A percentile compares a stretch with the other conserved stretches of the same genome.
Conservation (phyloP, 768 basidiomycete species). For the Daedaleopsis sinensis region DNA sequence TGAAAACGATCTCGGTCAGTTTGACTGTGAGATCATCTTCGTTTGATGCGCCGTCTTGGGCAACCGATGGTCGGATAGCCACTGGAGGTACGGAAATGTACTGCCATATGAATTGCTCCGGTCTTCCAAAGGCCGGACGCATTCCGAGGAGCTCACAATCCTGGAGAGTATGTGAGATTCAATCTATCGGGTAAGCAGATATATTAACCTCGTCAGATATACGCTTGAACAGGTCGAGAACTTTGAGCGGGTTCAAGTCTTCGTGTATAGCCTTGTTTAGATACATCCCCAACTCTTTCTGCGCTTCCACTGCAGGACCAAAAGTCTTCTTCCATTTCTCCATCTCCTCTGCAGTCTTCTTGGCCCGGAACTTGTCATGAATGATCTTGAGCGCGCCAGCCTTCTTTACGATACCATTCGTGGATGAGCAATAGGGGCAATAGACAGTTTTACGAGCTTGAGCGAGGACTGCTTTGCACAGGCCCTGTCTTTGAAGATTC, state of each 20-base stretch:
- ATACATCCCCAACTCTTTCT: slow-evolving; percentile 84
- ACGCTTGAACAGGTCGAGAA: slow-evolving; percentile 87
- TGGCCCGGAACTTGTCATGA: slow-evolving; percentile 95
- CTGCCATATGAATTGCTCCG: slow-evolving; percentile 99
- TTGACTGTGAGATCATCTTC: slow-evolving; percentile 99
- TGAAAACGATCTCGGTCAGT: slow-evolving; percentile 94
- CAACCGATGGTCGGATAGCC: slow-evolving; percentile 95
- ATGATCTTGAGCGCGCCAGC: slow-evolving; percentile 93
- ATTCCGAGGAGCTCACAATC: slow-evolving; percentile 95
- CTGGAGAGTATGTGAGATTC: slow-evolving; percentile 39
- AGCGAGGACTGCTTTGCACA: slow-evolving; percentile 84
- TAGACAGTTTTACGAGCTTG: slow-evolving; percentile 88
- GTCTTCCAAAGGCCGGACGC: slow-evolving; percentile 85
- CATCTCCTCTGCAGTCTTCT: slow-evolving; percentile 88
- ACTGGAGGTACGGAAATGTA: slow-evolving; percentile 98
- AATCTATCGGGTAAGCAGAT: not conserved
- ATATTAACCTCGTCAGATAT: slow-evolving; percentile 84
- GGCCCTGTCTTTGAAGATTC: slow-evolving; percentile 83
- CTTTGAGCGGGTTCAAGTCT: slow-evolving; percentile 93
- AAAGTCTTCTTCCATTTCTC: slow-evolving; percentile 88
- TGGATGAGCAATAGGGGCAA: slow-evolving; percentile 91
- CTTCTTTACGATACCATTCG: slow-evolving; percentile 97
- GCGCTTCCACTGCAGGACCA: slow-evolving; percentile 76
- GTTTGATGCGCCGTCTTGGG: slow-evolving; percentile 97
- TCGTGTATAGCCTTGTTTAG: slow-evolving; percentile 88